A percentile compares a stretch with the other conserved stretches of the same genome.
phyloP scores from a whole-genome alignment of 805 yeast species.

The Candida ipomoeae region DNA sequence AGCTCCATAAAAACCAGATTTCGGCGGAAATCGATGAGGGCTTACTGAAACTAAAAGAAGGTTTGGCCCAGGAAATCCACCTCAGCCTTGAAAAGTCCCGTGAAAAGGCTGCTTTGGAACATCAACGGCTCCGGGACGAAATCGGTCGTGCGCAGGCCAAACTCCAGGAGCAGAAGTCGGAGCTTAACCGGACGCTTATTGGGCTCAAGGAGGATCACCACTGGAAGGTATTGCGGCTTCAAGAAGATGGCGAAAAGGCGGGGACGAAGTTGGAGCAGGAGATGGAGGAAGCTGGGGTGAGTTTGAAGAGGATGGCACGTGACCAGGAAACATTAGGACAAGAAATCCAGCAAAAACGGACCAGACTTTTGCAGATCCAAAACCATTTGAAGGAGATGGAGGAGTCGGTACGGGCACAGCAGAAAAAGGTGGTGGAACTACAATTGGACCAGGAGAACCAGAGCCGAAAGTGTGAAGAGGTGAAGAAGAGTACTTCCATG shows the following conservation, averaged over 20 bases:
- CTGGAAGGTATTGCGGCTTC: conserved; percentile 15
- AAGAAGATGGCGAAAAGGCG: conserved; percentile 12
- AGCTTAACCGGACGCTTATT: conserved; percentile 22
- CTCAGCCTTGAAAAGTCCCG: conserved; percentile 8
- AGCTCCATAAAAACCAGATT: conserved; percentile 20
- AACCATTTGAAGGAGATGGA: background rate
- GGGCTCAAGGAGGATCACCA: conserved; percentile 25
- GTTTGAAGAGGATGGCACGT: too few relatives aligned
- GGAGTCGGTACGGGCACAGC: background rate
- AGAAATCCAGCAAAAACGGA: background rate
- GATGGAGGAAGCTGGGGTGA: conserved; percentile 5
- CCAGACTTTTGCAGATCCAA: background rate
- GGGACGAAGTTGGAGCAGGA: conserved; percentile 14
- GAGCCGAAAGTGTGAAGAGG: background rate
- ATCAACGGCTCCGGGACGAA: conserved; percentile 1
- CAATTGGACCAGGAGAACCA: background rate
- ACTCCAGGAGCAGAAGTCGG: conserved; percentile 15
- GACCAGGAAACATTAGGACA: background rate
- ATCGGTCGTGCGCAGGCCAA: conserved; percentile 6
- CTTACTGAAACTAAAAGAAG: conserved; percentile 25
- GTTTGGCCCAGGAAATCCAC: conserved; percentile 33
- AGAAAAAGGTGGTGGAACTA: background rate
- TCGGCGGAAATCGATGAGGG: conserved; percentile 20
- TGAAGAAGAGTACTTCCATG: conserved; percentile 3
- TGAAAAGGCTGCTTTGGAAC: background rate